A percentile compares a stretch with the other conserved stretches of the same genome.
phyloP scores from a whole-genome alignment of 2,329 filamentous ascomycete species.

The Claviceps paspali region DNA sequence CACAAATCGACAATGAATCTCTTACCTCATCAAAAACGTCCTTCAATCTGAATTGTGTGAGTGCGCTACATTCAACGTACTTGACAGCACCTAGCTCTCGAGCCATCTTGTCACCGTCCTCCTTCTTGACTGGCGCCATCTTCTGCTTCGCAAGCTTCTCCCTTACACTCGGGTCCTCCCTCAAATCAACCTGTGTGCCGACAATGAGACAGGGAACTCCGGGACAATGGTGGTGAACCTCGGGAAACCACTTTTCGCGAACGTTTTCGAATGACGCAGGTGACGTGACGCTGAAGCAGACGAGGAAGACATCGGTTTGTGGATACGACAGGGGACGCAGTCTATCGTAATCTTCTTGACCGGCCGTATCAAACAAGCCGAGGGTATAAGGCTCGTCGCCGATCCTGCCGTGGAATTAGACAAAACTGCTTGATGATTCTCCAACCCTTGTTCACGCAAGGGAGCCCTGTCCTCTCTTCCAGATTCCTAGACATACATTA shows the following conservation, averaged over 20 bases:
- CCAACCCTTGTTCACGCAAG: neutral
- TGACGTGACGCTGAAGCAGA: constrained; percentile 96
- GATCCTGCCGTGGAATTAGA: constrained; percentile 50
- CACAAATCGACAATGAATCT: neutral
- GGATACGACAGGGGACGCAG: constrained; percentile 93
- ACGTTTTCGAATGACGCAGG: constrained; percentile 99
- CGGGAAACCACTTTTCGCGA: constrained; percentile 95
- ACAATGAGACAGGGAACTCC: constrained; percentile 96
- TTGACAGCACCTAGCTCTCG: constrained; percentile 96
- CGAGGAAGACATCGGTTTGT: constrained; percentile 95
- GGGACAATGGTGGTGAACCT: constrained; percentile 96
- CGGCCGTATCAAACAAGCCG: constrained; percentile 93
- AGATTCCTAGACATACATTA: constrained; percentile 61
- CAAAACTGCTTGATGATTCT: neutral
- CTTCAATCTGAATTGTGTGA: constrained; percentile 97
- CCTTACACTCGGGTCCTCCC: constrained; percentile 72
- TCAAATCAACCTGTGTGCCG: constrained; percentile 90
- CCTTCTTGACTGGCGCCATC: constrained; percentile 82
- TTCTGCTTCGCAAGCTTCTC: constrained; percentile 93
- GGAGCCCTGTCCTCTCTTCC: neutral
- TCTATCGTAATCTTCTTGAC: constrained; percentile 98
- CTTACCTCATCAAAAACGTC: constrained; percentile 97
- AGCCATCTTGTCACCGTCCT: constrained; percentile 91
- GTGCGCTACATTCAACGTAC: constrained; percentile 95
- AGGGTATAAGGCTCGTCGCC: constrained; percentile 97